A percentile compares a stretch with the other conserved stretches of the same genome.
phyloP scores from a whole-genome alignment of 495 filamentous ascomycete species.

The Penicillium ucsense region DNA sequence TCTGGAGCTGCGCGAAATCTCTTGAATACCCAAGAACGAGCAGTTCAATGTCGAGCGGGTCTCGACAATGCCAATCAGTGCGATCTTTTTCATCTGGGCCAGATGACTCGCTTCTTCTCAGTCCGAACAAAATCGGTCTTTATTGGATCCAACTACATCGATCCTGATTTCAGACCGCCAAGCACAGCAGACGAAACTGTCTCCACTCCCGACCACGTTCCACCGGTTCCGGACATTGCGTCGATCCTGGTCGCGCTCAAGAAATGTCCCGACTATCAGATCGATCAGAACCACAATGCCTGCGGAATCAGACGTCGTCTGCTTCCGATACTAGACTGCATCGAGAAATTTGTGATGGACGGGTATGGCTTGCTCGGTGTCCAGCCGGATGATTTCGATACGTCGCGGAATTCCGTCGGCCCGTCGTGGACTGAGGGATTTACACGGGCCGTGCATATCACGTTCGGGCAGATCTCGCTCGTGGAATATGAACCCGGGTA shows the following conservation, averaged over 20 bases:
- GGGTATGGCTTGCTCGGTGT: slow-evolving; percentile 56
- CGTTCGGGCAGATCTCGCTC: neutral
- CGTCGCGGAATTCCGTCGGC: neutral
- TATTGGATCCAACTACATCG: slow-evolving; percentile 38
- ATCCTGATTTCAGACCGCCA: slow-evolving; percentile 22
- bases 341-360: slow-evolving; percentile 59
- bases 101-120: slow-evolving; percentile 72
- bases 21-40: slow-evolving; percentile 14
- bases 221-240: slow-evolving; percentile 29
- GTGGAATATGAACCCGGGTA: neutral
- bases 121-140: slow-evolving; percentile 38
- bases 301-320: slow-evolving; percentile 65
- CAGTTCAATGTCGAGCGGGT: slow-evolving; percentile 61
- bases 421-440: slow-evolving; percentile 15
- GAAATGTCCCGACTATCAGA: slow-evolving; percentile 65
- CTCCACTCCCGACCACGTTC: neutral
- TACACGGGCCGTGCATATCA: neutral
- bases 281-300: slow-evolving; percentile 65
- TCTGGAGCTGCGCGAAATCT: slow-evolving; percentile 6
- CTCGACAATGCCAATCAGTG: slow-evolving; percentile 68
- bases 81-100: slow-evolving; percentile 78
- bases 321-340: slow-evolving; percentile 55
- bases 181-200: slow-evolving; percentile 11
- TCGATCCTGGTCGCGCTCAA: slow-evolving; percentile 44
- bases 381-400: slow-evolving; percentile 35